Evolutionary conservation across 2,329 filamentous ascomycete genomes (phyloP).

Genomic region (Xylariaceae sp.): DNA sequence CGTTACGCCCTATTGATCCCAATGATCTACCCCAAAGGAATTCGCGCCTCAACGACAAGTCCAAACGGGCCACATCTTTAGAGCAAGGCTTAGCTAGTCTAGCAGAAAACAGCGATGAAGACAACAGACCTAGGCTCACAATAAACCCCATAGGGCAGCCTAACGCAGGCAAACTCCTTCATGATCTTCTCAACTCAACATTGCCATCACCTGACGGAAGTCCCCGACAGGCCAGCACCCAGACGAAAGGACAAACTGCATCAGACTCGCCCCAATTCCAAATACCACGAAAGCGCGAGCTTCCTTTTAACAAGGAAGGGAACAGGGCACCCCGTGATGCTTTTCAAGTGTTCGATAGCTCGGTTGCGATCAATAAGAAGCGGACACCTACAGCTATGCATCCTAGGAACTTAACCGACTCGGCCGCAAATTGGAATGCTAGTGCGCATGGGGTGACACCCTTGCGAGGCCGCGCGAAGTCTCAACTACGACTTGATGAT

Average conservation of each 20-base stretch:
- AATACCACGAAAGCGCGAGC: slow-evolving; percentile 33
- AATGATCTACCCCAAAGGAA: slow-evolving; percentile 1
- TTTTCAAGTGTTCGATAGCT: slow-evolving; percentile 1
- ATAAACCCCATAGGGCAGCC: not conserved
- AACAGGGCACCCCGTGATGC: slow-evolving; percentile 7
- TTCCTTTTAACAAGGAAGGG: slow-evolving; percentile 34
- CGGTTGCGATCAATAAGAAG: slow-evolving; percentile 5
- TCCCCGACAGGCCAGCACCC: not conserved
- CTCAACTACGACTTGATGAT: slow-evolving; percentile 60
- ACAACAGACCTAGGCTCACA: slow-evolving; percentile 1
- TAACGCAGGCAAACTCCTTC: slow-evolving; percentile 9
- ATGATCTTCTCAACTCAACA: slow-evolving; percentile 18
- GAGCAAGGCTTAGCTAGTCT: slow-evolving; percentile 16
- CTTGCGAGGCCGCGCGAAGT: slow-evolving; percentile 54
- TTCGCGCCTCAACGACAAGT: not conserved
- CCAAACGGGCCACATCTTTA: not conserved
- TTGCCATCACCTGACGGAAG: slow-evolving; percentile 10
- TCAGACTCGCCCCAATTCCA: slow-evolving; percentile 21
- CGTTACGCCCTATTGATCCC: slow-evolving; percentile 1
- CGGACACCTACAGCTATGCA: slow-evolving; percentile 4
- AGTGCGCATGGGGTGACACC: slow-evolving; percentile 23
- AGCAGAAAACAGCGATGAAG: slow-evolving; percentile 19
- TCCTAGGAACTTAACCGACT: slow-evolving; percentile 9
- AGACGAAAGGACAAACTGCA: slow-evolving; percentile 2
- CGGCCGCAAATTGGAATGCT: too few relatives aligned